Conservation (phyloP, 2,329 filamentous ascomycete species). For the Waltergamsia citrina region DNA sequence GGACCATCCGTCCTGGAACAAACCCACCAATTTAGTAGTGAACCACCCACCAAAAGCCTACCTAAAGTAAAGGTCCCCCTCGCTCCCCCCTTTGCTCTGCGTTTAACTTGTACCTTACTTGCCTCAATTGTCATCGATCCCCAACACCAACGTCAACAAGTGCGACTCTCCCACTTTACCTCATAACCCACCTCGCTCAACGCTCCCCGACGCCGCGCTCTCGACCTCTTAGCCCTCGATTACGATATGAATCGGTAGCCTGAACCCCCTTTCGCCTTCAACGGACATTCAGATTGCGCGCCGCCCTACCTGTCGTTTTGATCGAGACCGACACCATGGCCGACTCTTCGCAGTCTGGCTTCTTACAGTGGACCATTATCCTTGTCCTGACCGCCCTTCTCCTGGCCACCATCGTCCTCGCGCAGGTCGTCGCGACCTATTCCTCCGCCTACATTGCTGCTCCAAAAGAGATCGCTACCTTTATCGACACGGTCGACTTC, state of each 20-base stretch:
- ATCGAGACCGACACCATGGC: conserved; percentile 7
- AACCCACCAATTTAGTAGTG: no score
- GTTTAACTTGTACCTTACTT: no score
- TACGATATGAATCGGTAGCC: no score
- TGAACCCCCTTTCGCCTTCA: no score
- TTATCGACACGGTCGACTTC: conserved; percentile 51
- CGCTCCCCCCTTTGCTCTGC: no score
- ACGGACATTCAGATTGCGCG: no score
- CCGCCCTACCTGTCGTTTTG: neutral
- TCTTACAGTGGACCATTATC: conserved; percentile 47
- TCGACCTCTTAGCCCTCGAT: conserved; percentile 6
- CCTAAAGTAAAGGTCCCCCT: no score
- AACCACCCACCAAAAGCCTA: no score
- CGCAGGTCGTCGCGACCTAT: conserved; percentile 41
- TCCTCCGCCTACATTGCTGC: conserved; percentile 47
- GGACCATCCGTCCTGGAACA: no score
- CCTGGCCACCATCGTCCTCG: conserved; percentile 44
- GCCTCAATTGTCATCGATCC: neutral
- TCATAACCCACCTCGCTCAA: neutral
- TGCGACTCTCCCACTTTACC: neutral
- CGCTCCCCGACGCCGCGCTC: no score
- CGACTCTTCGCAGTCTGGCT: conserved; percentile 31
- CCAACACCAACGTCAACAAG: neutral
- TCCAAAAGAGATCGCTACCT: conserved; percentile 45
- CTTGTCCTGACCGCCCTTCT: conserved; percentile 48